Conservation (phyloP, 768 basidiomycete species). For the Phylloporus scabripes region DNA sequence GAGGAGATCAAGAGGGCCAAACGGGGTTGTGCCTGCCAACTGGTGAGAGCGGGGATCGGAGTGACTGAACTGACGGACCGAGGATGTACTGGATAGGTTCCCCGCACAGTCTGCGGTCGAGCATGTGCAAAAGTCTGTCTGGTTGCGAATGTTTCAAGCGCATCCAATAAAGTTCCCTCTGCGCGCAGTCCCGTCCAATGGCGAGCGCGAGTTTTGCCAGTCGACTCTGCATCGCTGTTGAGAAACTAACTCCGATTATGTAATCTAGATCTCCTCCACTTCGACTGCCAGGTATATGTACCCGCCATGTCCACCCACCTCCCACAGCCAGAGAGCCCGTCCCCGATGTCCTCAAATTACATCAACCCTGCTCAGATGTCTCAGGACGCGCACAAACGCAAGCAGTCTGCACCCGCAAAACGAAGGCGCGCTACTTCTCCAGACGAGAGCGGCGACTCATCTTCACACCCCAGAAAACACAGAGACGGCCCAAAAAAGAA, state of each 20-base stretch:
- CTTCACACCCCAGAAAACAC: constrained; percentile 44
- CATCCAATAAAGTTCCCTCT: constrained; percentile 48
- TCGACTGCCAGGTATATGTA: not conserved
- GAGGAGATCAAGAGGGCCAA: constrained; percentile 75
- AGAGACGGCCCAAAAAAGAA: constrained; percentile 87
- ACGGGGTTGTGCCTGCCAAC: constrained; percentile 66
- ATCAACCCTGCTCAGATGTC: constrained; percentile 41
- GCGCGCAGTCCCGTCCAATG: constrained; percentile 34
- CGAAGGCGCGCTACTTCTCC: constrained; percentile 59
- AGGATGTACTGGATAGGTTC: constrained; percentile 92
- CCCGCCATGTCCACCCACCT: constrained; percentile 4
- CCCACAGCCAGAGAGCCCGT: not conserved
- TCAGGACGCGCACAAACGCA: constrained; percentile 34
- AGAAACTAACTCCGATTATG: constrained; percentile 9
- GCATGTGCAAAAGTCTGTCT: constrained; percentile 35
- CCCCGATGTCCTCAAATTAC: constrained; percentile 25
- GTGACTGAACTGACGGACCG: constrained; percentile 39
- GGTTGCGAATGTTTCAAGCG: constrained; percentile 21
- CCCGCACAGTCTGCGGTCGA: constrained; percentile 54
- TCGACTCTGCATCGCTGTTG: constrained; percentile 12
- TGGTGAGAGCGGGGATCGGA: not conserved
- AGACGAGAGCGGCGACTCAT: constrained; percentile 50
- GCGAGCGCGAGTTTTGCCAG: constrained; percentile 27
- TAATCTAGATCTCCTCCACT: constrained; percentile 16
- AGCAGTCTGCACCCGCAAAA: constrained; percentile 40